These are phyloP conservation scores for Mycena epipterygia DNA, from an alignment of 768 basidiomycete species.

Conservation along the genomic window DNA sequence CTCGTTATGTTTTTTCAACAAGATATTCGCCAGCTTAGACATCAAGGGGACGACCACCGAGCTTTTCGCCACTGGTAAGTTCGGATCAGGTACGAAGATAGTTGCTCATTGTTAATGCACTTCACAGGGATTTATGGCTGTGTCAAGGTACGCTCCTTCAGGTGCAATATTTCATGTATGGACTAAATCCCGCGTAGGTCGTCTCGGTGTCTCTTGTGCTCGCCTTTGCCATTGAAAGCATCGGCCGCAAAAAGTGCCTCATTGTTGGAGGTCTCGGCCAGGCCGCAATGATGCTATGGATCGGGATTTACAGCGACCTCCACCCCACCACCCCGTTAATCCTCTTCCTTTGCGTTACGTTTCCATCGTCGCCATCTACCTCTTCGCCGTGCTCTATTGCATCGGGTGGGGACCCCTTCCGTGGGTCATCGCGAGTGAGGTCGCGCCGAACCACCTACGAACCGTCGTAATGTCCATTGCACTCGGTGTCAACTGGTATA, in stretches of 20 bases:
- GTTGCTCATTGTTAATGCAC: not conserved
- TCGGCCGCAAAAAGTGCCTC: conserved; percentile 64
- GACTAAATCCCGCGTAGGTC: conserved; percentile 44
- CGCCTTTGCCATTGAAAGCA: conserved; percentile 59
- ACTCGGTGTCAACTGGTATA: conserved; percentile 57
- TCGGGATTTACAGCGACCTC: conserved; percentile 55
- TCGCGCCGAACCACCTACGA: conserved; percentile 60
- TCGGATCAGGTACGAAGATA: conserved; percentile 31
- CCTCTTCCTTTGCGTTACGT: conserved; percentile 57
- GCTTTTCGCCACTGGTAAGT: conserved; percentile 67
- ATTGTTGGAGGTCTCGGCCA: conserved; percentile 65
- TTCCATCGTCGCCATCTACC: conserved; percentile 60
- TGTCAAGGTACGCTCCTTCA: conserved; percentile 46
- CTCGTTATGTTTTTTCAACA: conserved; percentile 62
- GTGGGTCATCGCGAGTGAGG: conserved; percentile 60
- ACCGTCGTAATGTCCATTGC: conserved; percentile 53
- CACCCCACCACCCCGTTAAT: conserved; percentile 45
- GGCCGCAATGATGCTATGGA: conserved; percentile 62
- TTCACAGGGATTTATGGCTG: conserved; percentile 49
- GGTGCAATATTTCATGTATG: not conserved
- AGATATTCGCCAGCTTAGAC: conserved; percentile 64
- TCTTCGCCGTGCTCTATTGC: conserved; percentile 63
- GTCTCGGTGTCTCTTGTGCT: conserved; percentile 56
- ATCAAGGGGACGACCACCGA: conserved; percentile 57
- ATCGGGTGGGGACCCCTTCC: conserved; percentile 57